Conservation (phyloP, 2,329 filamentous ascomycete genomes). For the Xylariaceae sp. region DNA sequence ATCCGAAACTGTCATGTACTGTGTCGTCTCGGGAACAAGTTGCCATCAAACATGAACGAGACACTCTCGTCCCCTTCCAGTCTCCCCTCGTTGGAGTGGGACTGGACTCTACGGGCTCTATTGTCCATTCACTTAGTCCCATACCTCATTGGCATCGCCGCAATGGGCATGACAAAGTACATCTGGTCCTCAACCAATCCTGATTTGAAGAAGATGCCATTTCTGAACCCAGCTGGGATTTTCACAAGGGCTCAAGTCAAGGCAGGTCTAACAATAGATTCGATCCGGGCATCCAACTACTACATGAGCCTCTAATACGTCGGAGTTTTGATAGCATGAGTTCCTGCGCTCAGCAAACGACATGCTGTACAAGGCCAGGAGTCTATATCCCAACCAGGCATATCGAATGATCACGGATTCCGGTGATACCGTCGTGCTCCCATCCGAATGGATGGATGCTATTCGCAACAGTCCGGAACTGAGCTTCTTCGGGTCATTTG, state of each 20-base stretch:
- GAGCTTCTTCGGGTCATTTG: slow-evolving; percentile 8
- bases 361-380: slow-evolving; percentile 6
- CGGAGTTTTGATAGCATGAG: slow-evolving; percentile 1
- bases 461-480: slow-evolving; percentile 13
- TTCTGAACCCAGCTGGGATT: slow-evolving; percentile 6
- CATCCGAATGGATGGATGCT: slow-evolving; percentile 10
- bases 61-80: slow-evolving; percentile 1
- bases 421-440: slow-evolving; percentile 13
- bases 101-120: slow-evolving; percentile 6
- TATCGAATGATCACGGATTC: slow-evolving; percentile 17
- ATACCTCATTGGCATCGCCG: slow-evolving; percentile 9
- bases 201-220: slow-evolving; percentile 13
- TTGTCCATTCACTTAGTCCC: slow-evolving; percentile 3
- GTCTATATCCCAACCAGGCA: slow-evolving; percentile 9
- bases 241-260: slow-evolving; percentile 8
- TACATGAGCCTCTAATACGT: neutral
- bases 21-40: no score
- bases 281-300: neutral
- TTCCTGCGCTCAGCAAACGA: slow-evolving; percentile 6
- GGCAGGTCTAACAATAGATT: neutral
- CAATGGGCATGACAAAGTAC: slow-evolving; percentile 8
- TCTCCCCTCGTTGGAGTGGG: slow-evolving; percentile 5
- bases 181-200: slow-evolving; percentile 8
- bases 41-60: slow-evolving; percentile 9
- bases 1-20: no score